These are phyloP conservation scores for Ceratonia siliqua DNA, from an alignment of 306 rosid genomes.

Conservation along the genomic window DNA sequence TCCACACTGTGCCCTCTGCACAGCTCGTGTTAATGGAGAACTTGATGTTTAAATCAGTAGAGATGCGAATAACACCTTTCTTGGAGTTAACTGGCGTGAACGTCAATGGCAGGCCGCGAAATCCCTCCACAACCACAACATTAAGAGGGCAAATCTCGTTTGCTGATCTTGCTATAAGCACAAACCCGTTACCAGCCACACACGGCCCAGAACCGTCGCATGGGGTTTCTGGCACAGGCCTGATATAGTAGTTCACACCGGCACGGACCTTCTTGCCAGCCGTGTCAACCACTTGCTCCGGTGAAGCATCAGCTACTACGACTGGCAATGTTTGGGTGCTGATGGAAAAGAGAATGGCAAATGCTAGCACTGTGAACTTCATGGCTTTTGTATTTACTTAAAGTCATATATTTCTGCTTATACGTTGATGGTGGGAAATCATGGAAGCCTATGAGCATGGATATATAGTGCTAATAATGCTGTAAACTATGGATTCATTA, in stretches of 20 bases:
- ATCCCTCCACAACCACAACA: constrained; percentile 56
- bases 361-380: neutral
- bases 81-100: constrained; percentile 42
- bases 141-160: constrained; percentile 49
- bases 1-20: constrained; percentile 50
- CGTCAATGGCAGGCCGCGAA: constrained; percentile 40
- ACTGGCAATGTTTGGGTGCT: neutral
- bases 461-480: neutral
- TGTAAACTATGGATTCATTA: neutral
- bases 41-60: constrained; percentile 55
- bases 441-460: neutral
- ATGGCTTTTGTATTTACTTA: neutral
- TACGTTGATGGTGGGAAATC: neutral
- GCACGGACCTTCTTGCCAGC: constrained; percentile 21
- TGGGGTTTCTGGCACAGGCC: constrained; percentile 46
- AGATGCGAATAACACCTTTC: constrained; percentile 42
- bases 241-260: constrained; percentile 36
- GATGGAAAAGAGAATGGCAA: neutral
- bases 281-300: neutral
- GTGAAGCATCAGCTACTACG: neutral
- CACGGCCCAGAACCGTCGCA: constrained; percentile 43
- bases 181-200: constrained; percentile 53
- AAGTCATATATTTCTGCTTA: neutral
- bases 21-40: constrained; percentile 32
- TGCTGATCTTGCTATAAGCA: constrained; percentile 37